Conservation (phyloP, 345 rosid species). For the Linum trigynum region DNA sequence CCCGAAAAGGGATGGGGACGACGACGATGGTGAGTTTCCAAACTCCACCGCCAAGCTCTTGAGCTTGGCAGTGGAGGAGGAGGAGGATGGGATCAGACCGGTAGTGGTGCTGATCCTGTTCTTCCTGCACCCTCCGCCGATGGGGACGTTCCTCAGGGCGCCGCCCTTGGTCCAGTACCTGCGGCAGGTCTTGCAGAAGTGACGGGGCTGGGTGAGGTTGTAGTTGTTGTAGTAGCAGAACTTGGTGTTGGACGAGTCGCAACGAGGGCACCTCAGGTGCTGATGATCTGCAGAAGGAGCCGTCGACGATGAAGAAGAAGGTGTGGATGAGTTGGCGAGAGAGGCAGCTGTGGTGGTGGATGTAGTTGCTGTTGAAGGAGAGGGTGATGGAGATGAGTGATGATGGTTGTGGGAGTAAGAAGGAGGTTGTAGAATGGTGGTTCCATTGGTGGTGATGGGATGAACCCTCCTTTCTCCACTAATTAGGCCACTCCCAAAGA, state of each 20-base stretch:
- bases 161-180: slow-evolving; percentile 85
- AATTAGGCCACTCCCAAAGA: slow-evolving; percentile 39
- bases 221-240: slow-evolving; percentile 24
- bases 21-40: slow-evolving; percentile 21
- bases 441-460: slow-evolving; percentile 21
- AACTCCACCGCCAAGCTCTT: slow-evolving; percentile 39
- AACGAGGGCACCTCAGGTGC: slow-evolving; percentile 57
- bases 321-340: slow-evolving; percentile 5
- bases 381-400: slow-evolving; percentile 24
- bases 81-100: slow-evolving; percentile 15
- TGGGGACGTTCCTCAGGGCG: slow-evolving; percentile 59
- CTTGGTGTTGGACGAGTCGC: slow-evolving; percentile 66
- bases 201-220: slow-evolving; percentile 77
- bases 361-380: slow-evolving; percentile 15
- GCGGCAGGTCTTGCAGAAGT: slow-evolving; percentile 84
- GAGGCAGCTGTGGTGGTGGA: slow-evolving; percentile 6
- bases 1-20: background rate
- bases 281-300: slow-evolving; percentile 10
- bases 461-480: slow-evolving; percentile 34
- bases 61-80: slow-evolving; percentile 23
- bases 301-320: slow-evolving; percentile 22
- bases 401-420: slow-evolving; percentile 17
- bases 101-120: slow-evolving; percentile 43
- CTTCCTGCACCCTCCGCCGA: slow-evolving; percentile 71
- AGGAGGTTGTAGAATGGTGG: slow-evolving; percentile 21